These are phyloP conservation scores for Pyronema domesticum DNA, from an alignment of 495 filamentous ascomycete genomes.

Conservation along the genomic window DNA sequence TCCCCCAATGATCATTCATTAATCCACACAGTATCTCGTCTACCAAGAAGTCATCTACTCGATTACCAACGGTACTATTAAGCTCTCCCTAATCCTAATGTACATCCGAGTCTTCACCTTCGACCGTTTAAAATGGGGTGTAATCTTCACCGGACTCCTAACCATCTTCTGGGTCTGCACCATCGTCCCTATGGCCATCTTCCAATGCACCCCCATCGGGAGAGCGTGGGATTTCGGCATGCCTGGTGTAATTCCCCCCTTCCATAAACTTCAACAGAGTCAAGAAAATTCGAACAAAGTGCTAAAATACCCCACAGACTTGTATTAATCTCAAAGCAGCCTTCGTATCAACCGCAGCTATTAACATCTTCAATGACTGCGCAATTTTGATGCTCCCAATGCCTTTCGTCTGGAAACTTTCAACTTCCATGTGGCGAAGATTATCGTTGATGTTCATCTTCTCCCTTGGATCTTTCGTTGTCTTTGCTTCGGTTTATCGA, in stretches of 20 bases:
- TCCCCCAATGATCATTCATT: not conserved
- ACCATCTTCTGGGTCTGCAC: not conserved
- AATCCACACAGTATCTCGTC: not conserved
- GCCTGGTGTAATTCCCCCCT: not conserved
- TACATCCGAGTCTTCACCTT: slow-evolving; percentile 1
- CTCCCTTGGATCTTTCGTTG: slow-evolving; percentile 27
- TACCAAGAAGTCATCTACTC: slow-evolving; percentile 8
- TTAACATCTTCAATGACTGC: slow-evolving; percentile 22
- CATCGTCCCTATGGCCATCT: slow-evolving; percentile 22
- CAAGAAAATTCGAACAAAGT: slow-evolving; percentile 22
- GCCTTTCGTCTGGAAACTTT: slow-evolving; percentile 29
- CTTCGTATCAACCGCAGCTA: slow-evolving; percentile 34
- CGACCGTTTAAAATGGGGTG: not conserved
- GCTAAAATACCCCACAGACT: slow-evolving; percentile 30
- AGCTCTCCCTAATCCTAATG: slow-evolving; percentile 4
- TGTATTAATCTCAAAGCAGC: slow-evolving; percentile 31
- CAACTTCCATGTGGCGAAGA: slow-evolving; percentile 29
- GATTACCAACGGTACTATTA: slow-evolving; percentile 1
- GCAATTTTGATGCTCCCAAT: slow-evolving; percentile 30
- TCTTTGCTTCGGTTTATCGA: not conserved
- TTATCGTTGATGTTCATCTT: slow-evolving; percentile 31
- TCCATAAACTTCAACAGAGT: not conserved
- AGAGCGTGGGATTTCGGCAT: not conserved
- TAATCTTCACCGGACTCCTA: not conserved
- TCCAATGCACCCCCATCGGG: slow-evolving; percentile 35